A percentile compares a stretch with the other conserved stretches of the same genome.
phyloP scores from a whole-genome alignment of 805 yeast genomes.

The Cyberlindnera meyerae region DNA sequence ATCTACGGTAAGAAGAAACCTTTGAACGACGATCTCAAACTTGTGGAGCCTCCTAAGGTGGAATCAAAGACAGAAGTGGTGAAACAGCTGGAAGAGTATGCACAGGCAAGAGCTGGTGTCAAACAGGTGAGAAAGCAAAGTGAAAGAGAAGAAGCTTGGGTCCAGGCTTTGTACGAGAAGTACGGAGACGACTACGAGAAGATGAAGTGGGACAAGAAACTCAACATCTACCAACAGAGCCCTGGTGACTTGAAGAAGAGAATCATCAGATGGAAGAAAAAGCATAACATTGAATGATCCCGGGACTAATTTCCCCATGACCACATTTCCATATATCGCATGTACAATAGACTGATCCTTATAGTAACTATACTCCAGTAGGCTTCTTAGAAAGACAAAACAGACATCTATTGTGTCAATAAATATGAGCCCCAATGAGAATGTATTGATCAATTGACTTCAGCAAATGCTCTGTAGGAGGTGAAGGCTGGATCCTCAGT shows the following conservation, averaged over 20 bases:
- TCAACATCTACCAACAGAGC: slow-evolving; percentile 77
- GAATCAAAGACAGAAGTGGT: slow-evolving; percentile 52
- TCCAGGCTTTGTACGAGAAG: slow-evolving; percentile 55
- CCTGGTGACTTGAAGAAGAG: slow-evolving; percentile 79
- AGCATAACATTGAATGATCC: slow-evolving; percentile 30
- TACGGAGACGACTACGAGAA: slow-evolving; percentile 84
- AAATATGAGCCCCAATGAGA: neutral
- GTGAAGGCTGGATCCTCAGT: slow-evolving; percentile 56
- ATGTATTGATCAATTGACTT: slow-evolving; percentile 35
- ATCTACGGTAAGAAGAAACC: slow-evolving; percentile 63
- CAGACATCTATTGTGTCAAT: no score
- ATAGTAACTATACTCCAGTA: no score
- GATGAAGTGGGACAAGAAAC: slow-evolving; percentile 89
- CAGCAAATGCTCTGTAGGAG: slow-evolving; percentile 87
- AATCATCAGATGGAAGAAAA: slow-evolving; percentile 63
- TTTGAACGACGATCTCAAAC: slow-evolving; percentile 29
- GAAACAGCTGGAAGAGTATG: slow-evolving; percentile 59
- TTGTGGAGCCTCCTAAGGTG: slow-evolving; percentile 28
- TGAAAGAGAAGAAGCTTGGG: slow-evolving; percentile 74
- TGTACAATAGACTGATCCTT: no score
- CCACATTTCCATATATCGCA: no score
- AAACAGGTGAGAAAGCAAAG: slow-evolving; percentile 53
- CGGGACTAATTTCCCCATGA: neutral
- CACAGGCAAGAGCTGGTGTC: slow-evolving; percentile 33
- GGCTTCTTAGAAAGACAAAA: no score